Evolutionary conservation across 225 moss, liverwort and hornwort genomes (phyloP), one percentile per base, ranked within the genome.

Genomic region (Rhytidiadelphus loreus): DNA sequence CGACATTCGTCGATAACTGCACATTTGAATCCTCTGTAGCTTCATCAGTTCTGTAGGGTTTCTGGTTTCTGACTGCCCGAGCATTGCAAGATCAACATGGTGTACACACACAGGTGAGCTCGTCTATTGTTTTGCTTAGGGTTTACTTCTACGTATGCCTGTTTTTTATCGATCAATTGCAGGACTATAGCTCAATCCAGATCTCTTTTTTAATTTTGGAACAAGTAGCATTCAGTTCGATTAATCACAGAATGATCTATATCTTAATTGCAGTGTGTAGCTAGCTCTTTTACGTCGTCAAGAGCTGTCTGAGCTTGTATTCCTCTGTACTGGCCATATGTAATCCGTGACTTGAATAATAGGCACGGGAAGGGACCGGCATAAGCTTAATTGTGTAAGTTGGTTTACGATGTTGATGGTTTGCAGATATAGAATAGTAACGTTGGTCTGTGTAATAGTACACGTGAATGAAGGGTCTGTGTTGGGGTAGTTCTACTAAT

Each of bases 41-140:
- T 22, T 22, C 22, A 0, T 43, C 16, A 71, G 76, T 22, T 30
- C 22, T 13, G 76, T 76, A 76, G 52, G 76, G 76, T 76, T 76
- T 76, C 75, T 22, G 22, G 13, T 76, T 76, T 35, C 76, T 52
- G 73, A 73, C 73, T 35, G 52, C 52, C 76, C 35, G 52, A 23
- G 35, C 76, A 8, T 35, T 33, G 76, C 75, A 75, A 75, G 50
- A 75, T 33, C 50, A 75, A 50, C 69, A 94, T 92, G 95, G 95
- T 85, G 95, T 95, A 48, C 93, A 94, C 74, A 90, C 95, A 71
- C 93, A 96, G 94, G 96, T 92, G 69, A 65, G 81, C 73, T 63
- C 53, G 80, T 61, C 32, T 61, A 11, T 48, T 37, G 46, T 30
- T 59, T 73, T 14, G 46, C 71, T 64, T 83, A 60, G 52, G 82